These are phyloP conservation scores for Trichosporon ovoides DNA, from an alignment of 1,284 basidiomycete species.

Conservation along the genomic window DNA sequence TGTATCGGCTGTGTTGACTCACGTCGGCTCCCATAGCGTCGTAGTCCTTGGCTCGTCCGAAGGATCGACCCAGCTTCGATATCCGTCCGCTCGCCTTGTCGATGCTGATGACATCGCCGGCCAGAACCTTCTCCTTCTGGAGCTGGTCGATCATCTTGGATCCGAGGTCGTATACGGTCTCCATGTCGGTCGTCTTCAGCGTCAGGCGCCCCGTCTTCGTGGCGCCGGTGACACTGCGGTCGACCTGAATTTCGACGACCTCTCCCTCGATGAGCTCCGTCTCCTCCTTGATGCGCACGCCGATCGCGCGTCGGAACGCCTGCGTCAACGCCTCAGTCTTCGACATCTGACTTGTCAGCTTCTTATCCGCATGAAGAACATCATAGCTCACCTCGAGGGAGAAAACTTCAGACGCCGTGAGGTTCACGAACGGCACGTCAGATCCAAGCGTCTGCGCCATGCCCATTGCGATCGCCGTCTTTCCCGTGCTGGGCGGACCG, in stretches of 20 bases:
- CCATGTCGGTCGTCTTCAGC: constrained; percentile 99
- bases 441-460: constrained; percentile 93
- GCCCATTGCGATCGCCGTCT: constrained; percentile 94
- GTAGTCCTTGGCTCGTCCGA: constrained; percentile 93
- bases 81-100: constrained; percentile 98
- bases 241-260: constrained; percentile 97
- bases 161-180: constrained; percentile 97
- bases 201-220: constrained; percentile 98
- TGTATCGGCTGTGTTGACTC: constrained; percentile 40
- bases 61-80: constrained; percentile 90
- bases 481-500: constrained; percentile 91
- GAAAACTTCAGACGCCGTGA: constrained; percentile 95
- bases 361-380: neutral
- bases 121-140: constrained; percentile 93
- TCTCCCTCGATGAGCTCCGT: constrained; percentile 97
- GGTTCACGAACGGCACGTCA: constrained; percentile 96
- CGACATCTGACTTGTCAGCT: constrained; percentile 60
- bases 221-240: constrained; percentile 91
- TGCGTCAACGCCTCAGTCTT: constrained; percentile 98
- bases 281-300: constrained; percentile 95
- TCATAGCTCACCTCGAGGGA: constrained; percentile 67
- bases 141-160: constrained; percentile 99
- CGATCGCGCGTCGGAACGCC: constrained; percentile 90
- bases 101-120: constrained; percentile 92
- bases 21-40: constrained; percentile 98